Conservation (phyloP, 805 yeast genomes). For the Lipomyces spencermartinsiae region DNA sequence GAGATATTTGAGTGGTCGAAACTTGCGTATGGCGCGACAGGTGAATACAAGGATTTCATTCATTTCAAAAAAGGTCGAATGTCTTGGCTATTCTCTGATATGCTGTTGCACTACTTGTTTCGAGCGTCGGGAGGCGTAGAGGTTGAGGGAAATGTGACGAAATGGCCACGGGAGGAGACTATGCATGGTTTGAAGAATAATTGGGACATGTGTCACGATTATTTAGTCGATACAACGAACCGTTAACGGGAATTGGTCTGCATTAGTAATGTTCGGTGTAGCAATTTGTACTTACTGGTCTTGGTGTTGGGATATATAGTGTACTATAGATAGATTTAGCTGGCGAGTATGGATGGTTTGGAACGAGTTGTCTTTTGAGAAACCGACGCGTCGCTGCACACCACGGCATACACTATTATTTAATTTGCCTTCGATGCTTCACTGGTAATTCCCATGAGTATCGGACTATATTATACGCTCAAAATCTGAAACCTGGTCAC, state of each 20-base stretch:
- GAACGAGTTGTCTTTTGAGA: too few relatives aligned
- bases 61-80: slow-evolving; percentile 20
- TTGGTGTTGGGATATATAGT: background rate
- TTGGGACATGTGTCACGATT: slow-evolving; percentile 23
- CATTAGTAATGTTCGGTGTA: background rate
- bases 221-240: slow-evolving; percentile 8
- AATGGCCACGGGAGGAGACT: slow-evolving; percentile 18
- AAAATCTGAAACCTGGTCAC: too few relatives aligned
- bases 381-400: too few relatives aligned
- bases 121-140: slow-evolving; percentile 34
- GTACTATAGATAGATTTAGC: too few relatives aligned
- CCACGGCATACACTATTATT: too few relatives aligned
- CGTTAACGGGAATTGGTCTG: slow-evolving; percentile 2
- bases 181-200: slow-evolving; percentile 13
- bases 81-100: slow-evolving; percentile 25
- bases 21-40: slow-evolving; percentile 13
- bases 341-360: too few relatives aligned
- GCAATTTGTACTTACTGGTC: background rate
- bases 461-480: too few relatives aligned
- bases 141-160: slow-evolving; percentile 15
- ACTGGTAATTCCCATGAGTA: too few relatives aligned
- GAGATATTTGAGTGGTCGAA: slow-evolving; percentile 29
- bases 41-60: slow-evolving; percentile 15
- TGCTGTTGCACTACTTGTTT: slow-evolving; percentile 31
- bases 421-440: too few relatives aligned